Evolutionary conservation across 495 filamentous ascomycete genomes (phyloP).

Genomic region (Aspergillus avenaceus): DNA sequence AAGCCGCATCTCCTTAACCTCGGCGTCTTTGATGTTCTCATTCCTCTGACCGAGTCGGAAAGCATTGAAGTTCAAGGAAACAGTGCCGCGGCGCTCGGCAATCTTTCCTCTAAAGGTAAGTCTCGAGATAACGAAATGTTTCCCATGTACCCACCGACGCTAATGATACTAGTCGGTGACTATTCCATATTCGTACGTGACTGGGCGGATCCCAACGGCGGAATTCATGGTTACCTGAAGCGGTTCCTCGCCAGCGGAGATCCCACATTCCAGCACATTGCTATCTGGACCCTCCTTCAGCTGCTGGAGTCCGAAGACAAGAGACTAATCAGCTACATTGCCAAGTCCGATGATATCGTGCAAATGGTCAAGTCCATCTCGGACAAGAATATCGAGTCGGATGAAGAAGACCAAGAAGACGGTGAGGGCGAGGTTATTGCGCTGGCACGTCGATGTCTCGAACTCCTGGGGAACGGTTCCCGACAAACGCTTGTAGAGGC

Average conservation of each 20-base stretch:
- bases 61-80: slow-evolving; percentile 99
- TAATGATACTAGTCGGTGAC: slow-evolving; percentile 69
- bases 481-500: slow-evolving; percentile 55
- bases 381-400: slow-evolving; percentile 84
- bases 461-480: slow-evolving; percentile 67
- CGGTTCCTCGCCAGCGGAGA: slow-evolving; percentile 92
- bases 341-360: slow-evolving; percentile 82
- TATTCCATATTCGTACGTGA: slow-evolving; percentile 93
- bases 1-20: slow-evolving; percentile 88
- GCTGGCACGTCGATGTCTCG: slow-evolving; percentile 82
- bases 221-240: slow-evolving; percentile 90
- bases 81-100: slow-evolving; percentile 91
- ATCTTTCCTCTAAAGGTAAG: slow-evolving; percentile 93
- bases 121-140: no score
- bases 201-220: slow-evolving; percentile 88
- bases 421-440: slow-evolving; percentile 93
- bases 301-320: slow-evolving; percentile 91
- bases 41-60: slow-evolving; percentile 88
- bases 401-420: slow-evolving; percentile 84
- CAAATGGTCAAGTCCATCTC: slow-evolving; percentile 86
- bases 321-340: slow-evolving; percentile 77
- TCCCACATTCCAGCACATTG: slow-evolving; percentile 97
- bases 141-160: no score
- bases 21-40: slow-evolving; percentile 94
- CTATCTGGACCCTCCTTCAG: slow-evolving; percentile 96